Conservation (phyloP, 148 eudicot genomes). For the Rhododendron kiyosumense region DNA sequence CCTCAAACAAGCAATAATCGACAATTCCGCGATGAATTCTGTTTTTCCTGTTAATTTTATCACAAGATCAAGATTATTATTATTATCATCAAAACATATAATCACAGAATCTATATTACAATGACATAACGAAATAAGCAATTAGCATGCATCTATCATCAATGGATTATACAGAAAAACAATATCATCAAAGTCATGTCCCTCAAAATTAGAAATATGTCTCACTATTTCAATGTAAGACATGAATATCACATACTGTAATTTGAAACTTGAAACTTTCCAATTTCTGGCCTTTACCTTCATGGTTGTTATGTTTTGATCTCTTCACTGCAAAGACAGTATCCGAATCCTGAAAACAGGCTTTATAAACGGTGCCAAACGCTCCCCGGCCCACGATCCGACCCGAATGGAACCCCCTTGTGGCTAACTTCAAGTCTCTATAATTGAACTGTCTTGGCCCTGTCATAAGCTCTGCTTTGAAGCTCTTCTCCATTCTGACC, state of each 20-base stretch:
- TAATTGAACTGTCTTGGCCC: slow-evolving; percentile 69
- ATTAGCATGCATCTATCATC: too few species aligned
- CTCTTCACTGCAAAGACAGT: slow-evolving; percentile 68
- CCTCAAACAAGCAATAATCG: slow-evolving; percentile 34
- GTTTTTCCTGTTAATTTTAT: neutral
- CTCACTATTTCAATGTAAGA: neutral
- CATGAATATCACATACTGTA: neutral
- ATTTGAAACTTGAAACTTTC: neutral
- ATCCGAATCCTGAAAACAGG: slow-evolving; percentile 35
- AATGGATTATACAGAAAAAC: too few species aligned
- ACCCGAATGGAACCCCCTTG: slow-evolving; percentile 56
- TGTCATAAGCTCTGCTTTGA: slow-evolving; percentile 47
- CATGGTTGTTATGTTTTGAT: slow-evolving; percentile 50
- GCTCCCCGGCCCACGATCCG: slow-evolving; percentile 72
- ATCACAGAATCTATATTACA: too few species aligned
- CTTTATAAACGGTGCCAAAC: slow-evolving; percentile 81
- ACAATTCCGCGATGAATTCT: slow-evolving; percentile 23
- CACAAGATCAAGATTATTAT: too few species aligned
- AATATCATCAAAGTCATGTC: too few species aligned
- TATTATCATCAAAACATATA: too few species aligned
- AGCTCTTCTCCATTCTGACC: slow-evolving; percentile 34
- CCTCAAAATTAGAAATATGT: too few species aligned
- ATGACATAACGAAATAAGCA: too few species aligned
- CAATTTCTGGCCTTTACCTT: slow-evolving; percentile 19
- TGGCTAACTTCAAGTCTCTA: slow-evolving; percentile 59